phyloP scores from a whole-genome alignment of 345 rosid species.

The Citrus trifoliata region DNA sequence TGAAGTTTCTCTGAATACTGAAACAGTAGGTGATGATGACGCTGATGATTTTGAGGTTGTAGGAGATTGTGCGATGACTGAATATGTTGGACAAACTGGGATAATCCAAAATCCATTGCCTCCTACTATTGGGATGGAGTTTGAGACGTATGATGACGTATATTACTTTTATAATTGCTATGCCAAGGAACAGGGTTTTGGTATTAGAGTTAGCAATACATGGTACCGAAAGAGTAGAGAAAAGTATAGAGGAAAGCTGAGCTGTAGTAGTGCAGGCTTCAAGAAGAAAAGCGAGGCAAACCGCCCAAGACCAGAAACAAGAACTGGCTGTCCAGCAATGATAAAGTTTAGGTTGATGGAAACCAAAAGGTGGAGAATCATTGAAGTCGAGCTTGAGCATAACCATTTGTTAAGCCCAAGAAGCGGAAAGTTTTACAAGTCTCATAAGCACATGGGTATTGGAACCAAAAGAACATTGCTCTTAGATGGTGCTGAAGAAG shows the following conservation, averaged over 20 bases:
- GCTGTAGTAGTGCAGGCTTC: constrained; percentile 62
- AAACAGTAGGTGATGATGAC: constrained; percentile 39
- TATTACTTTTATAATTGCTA: constrained; percentile 49
- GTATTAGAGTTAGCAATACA: constrained; percentile 52
- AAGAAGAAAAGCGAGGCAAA: constrained; percentile 57
- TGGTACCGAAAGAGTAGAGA: constrained; percentile 55
- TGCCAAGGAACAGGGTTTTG: constrained; percentile 58
- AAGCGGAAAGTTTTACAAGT: constrained; percentile 41
- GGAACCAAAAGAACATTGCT: constrained; percentile 49
- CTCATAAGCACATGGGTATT: constrained; percentile 39
- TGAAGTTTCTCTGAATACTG: constrained; percentile 47
- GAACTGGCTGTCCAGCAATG: constrained; percentile 61
- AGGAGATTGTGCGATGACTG: constrained; percentile 42
- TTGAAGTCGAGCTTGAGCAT: constrained; percentile 52
- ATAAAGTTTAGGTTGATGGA: constrained; percentile 55
- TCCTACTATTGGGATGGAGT: constrained; percentile 51
- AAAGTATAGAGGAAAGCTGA: constrained; percentile 56
- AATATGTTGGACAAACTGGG: constrained; percentile 33
- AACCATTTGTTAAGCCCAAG: constrained; percentile 44
- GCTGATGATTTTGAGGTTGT: constrained; percentile 38
- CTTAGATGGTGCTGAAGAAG: constrained; percentile 31
- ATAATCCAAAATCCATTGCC: constrained; percentile 40
- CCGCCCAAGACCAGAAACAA: constrained; percentile 61
- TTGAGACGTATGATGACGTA: constrained; percentile 46
- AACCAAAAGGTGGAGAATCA: constrained; percentile 48